Evolutionary conservation across 805 yeast genomes (phyloP).

Genomic region (Saccharomycopsis sp.): DNA sequence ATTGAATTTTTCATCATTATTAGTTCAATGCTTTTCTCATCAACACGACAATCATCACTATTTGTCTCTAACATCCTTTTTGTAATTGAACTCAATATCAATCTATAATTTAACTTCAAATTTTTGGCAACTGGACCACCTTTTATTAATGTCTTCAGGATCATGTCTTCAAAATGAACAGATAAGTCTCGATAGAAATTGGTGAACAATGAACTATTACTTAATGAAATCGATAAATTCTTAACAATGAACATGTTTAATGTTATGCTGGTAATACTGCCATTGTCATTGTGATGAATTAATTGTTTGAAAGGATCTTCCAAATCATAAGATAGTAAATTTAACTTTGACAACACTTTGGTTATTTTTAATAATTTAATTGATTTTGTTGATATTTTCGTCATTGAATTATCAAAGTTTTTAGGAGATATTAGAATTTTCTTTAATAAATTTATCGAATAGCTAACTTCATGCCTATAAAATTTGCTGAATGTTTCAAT

Average conservation of each 20-base stretch:
- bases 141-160: conserved; percentile 37
- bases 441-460: conserved; percentile 10
- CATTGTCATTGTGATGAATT: neutral
- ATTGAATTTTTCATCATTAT: conserved; percentile 19
- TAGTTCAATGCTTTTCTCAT: conserved; percentile 17
- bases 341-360: conserved; percentile 7
- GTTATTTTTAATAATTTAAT: conserved; percentile 7
- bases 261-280: neutral
- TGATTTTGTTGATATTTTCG: conserved; percentile 7
- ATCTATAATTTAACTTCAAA: conserved; percentile 31
- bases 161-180: conserved; percentile 31
- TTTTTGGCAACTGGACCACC: conserved; percentile 44
- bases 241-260: conserved; percentile 13
- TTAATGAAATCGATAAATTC: conserved; percentile 7
- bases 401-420: conserved; percentile 15
- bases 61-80: conserved; percentile 22
- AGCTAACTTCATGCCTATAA: conserved; percentile 9
- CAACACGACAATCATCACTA: conserved; percentile 3
- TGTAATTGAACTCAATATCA: conserved; percentile 29
- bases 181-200: conserved; percentile 32
- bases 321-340: conserved; percentile 7
- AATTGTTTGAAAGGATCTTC: conserved; percentile 1
- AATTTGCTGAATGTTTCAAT: conserved; percentile 12
- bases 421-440: conserved; percentile 19
- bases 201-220: conserved; percentile 7